Conservation (phyloP, 2,329 filamentous ascomycete genomes). For the Claviceps sp. region DNA sequence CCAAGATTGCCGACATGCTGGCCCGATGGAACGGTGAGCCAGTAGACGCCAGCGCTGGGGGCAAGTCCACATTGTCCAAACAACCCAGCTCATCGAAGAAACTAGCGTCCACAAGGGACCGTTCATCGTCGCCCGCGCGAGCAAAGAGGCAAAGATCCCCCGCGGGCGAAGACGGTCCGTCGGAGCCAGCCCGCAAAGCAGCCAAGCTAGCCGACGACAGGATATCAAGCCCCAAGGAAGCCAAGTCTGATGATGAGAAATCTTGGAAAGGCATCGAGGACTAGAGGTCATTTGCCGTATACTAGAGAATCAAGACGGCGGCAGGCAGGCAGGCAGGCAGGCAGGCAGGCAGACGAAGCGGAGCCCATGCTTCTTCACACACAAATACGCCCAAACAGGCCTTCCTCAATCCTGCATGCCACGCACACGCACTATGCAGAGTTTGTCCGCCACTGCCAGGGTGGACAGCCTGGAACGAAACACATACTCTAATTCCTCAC, state of each 20-base stretch:
- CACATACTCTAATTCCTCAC: too few species aligned
- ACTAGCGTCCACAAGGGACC: neutral
- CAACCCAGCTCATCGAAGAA: conserved; percentile 5
- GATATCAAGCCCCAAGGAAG: neutral
- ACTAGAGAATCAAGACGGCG: too few species aligned
- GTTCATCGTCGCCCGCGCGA: conserved; percentile 3
- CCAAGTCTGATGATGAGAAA: conserved; percentile 24
- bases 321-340: neutral
- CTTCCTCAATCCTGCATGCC: too few species aligned
- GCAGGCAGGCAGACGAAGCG: neutral
- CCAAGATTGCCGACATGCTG: conserved; percentile 46
- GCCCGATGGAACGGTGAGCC: conserved; percentile 27
- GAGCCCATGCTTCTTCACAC: too few species aligned
- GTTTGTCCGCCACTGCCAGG: too few species aligned
- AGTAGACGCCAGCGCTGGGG: conserved; percentile 8
- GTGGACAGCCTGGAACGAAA: too few species aligned
- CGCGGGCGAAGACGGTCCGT: conserved; percentile 10
- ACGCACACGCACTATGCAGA: too few species aligned
- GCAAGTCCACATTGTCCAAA: conserved; percentile 9
- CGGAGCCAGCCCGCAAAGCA: conserved; percentile 18
- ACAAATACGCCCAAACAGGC: too few species aligned
- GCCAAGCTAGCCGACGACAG: conserved; percentile 5
- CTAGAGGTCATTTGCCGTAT: conserved; percentile 9
- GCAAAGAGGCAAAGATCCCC: conserved; percentile 20
- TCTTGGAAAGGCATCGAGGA: conserved; percentile 30